These are phyloP conservation scores for Orobanche coerulescens DNA, from an alignment of 257 asterid genomes.

Conservation along the genomic window DNA sequence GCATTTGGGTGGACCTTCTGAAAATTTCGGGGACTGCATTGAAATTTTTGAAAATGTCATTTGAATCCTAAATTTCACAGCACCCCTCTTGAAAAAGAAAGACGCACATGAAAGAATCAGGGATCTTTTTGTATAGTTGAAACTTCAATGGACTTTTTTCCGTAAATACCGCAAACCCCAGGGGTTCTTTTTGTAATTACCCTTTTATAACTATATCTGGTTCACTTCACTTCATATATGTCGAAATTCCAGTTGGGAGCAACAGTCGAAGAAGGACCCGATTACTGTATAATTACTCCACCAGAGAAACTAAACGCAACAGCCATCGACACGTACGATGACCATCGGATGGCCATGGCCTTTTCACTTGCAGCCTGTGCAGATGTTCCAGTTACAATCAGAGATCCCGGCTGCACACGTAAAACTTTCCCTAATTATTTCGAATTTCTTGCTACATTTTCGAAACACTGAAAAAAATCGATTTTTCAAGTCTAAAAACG, in stretches of 20 bases:
- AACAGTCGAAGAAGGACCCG: constrained; percentile 89
- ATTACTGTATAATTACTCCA: constrained; percentile 87
- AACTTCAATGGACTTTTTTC: too few species aligned
- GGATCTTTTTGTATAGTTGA: too few species aligned
- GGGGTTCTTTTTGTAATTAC: background rate
- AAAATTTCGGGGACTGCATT: too few species aligned
- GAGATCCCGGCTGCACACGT: constrained; percentile 94
- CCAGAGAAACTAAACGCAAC: constrained; percentile 76
- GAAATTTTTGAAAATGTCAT: too few species aligned
- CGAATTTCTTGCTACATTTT: constrained; percentile 59
- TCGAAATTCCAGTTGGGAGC: constrained; percentile 73
- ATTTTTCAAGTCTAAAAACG: background rate
- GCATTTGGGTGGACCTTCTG: too few species aligned
- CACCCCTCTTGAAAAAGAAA: too few species aligned
- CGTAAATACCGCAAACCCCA: too few species aligned
- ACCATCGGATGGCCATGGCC: constrained; percentile 99
- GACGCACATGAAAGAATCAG: too few species aligned
- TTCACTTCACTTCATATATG: too few species aligned
- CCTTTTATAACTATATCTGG: background rate
- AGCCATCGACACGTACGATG: constrained; percentile 86
- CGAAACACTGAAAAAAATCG: constrained; percentile 42
- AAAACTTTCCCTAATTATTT: constrained; percentile 90
- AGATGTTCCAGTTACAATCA: constrained; percentile 83
- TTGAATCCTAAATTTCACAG: too few species aligned
- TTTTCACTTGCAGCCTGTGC: constrained; percentile 96